Conservation (phyloP, 805 yeast species). For the Zygoascus ofunaensis region DNA sequence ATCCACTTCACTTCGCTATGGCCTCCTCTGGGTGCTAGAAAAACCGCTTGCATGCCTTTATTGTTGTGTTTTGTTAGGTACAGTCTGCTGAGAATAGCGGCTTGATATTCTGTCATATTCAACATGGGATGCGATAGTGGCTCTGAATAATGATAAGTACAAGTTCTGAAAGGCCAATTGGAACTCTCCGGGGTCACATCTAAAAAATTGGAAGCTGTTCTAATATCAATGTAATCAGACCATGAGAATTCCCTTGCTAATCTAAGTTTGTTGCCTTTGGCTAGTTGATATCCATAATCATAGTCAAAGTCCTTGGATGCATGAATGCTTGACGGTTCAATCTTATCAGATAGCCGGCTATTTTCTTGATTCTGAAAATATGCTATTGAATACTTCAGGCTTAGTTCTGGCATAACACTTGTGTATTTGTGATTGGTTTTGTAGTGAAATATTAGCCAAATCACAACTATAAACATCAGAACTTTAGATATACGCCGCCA, state of each 20-base stretch:
- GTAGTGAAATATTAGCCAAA: no score
- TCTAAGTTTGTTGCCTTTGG: conserved; percentile 4
- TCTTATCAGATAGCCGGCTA: background rate
- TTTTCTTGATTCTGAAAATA: no score
- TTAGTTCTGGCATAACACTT: no score
- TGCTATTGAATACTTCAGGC: no score
- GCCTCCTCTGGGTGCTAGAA: conserved; percentile 2
- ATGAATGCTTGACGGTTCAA: background rate
- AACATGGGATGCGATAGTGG: conserved; percentile 7
- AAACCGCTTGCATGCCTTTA: conserved; percentile 13
- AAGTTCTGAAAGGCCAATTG: background rate
- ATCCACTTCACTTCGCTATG: background rate
- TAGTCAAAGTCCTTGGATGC: background rate
- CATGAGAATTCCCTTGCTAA: conserved; percentile 17
- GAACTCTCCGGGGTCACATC: background rate
- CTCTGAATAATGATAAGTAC: background rate
- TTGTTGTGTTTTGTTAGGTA: conserved; percentile 12
- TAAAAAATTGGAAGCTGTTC: conserved; percentile 7
- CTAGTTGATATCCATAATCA: conserved; percentile 9
- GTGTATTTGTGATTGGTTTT: no score
- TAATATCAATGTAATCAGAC: conserved; percentile 25
- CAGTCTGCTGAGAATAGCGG: conserved; percentile 12
- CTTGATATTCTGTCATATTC: conserved; percentile 11
- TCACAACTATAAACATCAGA: no score
- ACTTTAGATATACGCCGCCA: no score